Percentiles rank a stretch among this genome's conserved stretches.
Evolutionary conservation across 768 basidiomycete genomes (phyloP).

Genomic region (Kwoniella shandongensis): DNA sequence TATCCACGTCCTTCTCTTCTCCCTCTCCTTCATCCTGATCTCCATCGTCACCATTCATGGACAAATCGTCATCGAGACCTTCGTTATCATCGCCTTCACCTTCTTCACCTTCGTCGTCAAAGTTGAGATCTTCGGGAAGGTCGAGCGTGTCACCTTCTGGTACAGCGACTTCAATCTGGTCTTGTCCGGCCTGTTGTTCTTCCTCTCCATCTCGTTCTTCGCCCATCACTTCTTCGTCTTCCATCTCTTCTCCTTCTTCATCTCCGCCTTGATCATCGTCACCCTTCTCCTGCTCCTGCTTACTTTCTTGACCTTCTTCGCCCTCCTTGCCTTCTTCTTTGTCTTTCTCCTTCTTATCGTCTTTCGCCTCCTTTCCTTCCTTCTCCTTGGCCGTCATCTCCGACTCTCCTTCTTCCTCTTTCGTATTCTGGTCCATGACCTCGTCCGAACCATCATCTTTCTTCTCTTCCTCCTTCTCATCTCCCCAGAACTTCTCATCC

Average conservation of each 20-base stretch:
- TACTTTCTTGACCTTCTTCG: conserved; percentile 28
- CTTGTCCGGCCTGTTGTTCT: conserved; percentile 48
- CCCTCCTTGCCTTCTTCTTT: conserved; percentile 26
- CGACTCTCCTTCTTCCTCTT: conserved; percentile 58
- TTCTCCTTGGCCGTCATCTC: conserved; percentile 81
- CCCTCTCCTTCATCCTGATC: conserved; percentile 52
- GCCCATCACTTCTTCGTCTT: conserved; percentile 39
- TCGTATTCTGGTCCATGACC: conserved; percentile 63
- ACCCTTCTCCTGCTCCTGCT: conserved; percentile 30
- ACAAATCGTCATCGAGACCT: conserved; percentile 52
- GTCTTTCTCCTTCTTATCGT: conserved; percentile 49
- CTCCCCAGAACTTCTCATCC: conserved; percentile 97
- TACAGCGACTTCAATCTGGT: conserved; percentile 70
- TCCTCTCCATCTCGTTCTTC: conserved; percentile 61
- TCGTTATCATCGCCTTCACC: conserved; percentile 15
- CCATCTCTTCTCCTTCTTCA: conserved; percentile 24
- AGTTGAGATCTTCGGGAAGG: conserved; percentile 66
- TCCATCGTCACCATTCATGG: conserved; percentile 41
- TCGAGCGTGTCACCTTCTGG: conserved; percentile 80
- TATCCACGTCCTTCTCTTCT: conserved; percentile 22
- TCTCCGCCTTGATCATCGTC: conserved; percentile 37
- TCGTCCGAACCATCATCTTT: conserved; percentile 61
- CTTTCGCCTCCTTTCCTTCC: conserved; percentile 55
- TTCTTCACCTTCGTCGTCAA: conserved; percentile 43
- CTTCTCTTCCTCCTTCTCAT: conserved; percentile 62